Evolutionary conservation across 169 alveolate species (phyloP).

Genomic region (Eimeria acervulina): DNA sequence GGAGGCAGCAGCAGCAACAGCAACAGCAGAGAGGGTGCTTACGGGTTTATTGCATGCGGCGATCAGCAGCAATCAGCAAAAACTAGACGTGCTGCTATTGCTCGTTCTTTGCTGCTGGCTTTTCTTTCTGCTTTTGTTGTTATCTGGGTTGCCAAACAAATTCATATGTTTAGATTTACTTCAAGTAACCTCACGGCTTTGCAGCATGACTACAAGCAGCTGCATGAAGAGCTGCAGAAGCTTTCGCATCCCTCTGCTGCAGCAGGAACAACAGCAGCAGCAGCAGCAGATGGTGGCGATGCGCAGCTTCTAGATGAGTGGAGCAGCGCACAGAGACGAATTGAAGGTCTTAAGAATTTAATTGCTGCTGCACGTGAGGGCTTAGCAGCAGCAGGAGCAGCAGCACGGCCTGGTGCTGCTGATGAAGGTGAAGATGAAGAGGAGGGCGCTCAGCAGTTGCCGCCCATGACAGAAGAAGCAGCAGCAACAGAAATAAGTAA

Average conservation of each 20-base stretch:
- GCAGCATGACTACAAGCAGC: conserved; percentile 5
- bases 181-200: not conserved
- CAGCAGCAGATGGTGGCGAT: not conserved
- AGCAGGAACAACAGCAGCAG: not conserved
- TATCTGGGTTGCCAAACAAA: not conserved
- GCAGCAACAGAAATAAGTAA: not conserved
- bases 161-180: not conserved
- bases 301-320: not conserved
- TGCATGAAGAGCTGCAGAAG: not conserved
- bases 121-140: not conserved
- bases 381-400: not conserved
- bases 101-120: not conserved
- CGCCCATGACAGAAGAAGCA: not conserved
- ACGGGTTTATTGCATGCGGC: not conserved
- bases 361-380: not conserved
- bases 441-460: not conserved
- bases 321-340: not conserved
- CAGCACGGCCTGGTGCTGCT: not conserved
- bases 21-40: no score
- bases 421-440: not conserved
- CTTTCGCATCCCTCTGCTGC: not conserved
- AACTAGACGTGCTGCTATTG: not conserved
- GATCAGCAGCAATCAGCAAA: not conserved
- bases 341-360: not conserved
- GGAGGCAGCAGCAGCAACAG: not conserved